Conservation (phyloP, 1,284 basidiomycete genomes). For the Xerocomus nothofagi region DNA sequence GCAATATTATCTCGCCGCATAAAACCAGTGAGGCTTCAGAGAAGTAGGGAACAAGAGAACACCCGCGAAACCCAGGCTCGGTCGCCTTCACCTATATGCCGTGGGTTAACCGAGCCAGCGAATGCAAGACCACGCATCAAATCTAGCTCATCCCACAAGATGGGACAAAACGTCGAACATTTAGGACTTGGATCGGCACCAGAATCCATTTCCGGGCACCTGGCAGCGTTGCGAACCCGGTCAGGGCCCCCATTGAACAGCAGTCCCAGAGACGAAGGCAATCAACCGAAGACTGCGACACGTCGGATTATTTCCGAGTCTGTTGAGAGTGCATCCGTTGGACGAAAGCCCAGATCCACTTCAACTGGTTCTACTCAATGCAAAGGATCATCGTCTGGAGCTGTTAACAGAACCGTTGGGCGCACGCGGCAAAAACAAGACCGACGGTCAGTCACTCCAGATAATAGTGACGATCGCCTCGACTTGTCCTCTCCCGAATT, state of each 20-base stretch:
- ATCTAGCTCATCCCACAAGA: slow-evolving; percentile 4
- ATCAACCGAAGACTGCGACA: slow-evolving; percentile 1
- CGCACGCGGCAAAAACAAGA: slow-evolving; percentile 7
- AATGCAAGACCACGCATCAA: slow-evolving; percentile 13
- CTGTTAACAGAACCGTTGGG: not conserved
- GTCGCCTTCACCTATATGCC: slow-evolving; percentile 3
- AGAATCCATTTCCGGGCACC: slow-evolving; percentile 33
- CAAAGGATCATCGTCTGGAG: slow-evolving; percentile 11
- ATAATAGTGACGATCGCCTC: slow-evolving; percentile 13
- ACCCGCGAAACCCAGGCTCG: not conserved
- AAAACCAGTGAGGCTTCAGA: slow-evolving; percentile 19
- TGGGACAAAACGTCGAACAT: slow-evolving; percentile 2
- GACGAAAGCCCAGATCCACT: slow-evolving; percentile 6
- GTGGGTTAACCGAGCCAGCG: slow-evolving; percentile 1
- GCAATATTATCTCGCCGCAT: slow-evolving; percentile 15
- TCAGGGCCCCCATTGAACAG: slow-evolving; percentile 15
- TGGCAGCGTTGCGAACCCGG: slow-evolving; percentile 24
- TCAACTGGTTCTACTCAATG: slow-evolving; percentile 4
- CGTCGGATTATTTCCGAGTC: slow-evolving; percentile 28
- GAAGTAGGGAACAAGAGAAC: slow-evolving; percentile 12
- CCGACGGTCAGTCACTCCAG: slow-evolving; percentile 17
- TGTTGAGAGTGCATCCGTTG: not conserved
- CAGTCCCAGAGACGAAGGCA: not conserved
- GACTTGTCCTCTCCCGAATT: slow-evolving; percentile 54
- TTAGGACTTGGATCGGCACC: slow-evolving; percentile 24